Evolutionary conservation across 2,329 filamentous ascomycete species (phyloP), one percentile per base, ranked within the genome.

Genomic region (Neofusicoccum parvum): DNA sequence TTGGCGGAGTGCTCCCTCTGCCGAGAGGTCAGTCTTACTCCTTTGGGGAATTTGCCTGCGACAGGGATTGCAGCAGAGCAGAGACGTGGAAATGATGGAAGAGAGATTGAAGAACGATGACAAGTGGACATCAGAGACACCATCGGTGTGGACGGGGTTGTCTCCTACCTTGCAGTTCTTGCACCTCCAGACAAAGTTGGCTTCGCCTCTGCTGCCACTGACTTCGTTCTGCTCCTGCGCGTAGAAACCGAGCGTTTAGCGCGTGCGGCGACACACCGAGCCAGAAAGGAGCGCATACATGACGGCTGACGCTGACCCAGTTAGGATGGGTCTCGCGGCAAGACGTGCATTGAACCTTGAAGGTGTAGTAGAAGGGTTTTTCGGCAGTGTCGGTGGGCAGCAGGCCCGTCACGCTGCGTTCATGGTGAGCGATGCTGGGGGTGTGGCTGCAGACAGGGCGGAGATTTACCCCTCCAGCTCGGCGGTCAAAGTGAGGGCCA

Each of bases 151-250:
- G 11, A 7, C 10, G 23, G 9, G 17, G 72, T 68, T 62, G 12
- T 9, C 5, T 32, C 37, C 5, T 27, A 95, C 93, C 87, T 95
- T 96, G 88, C 95, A 99, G 76, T 95, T 94, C 80, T 96, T 97
- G 86, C 95, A 99, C 78, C 89, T 94, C 94, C 95, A 99, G n/a
- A 99, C 95, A 79, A 99, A 99, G 79, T 98, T 98, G 67, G 95
- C 95, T 79, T 98, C 94, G 69, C 95, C 95, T 73, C 92, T 87
- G 78, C 94, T 97, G 41, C 94, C 94, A 69, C 92, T 95, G 78
- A 97, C 88, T 69, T 97, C 93, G 75, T 96, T 94, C 73, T 84
- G 86, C 76, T 98, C 94, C 92, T 97, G 68, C 37, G 14, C 10
- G 15, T 9, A 23, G 20, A 11, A 27, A 11, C 17, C 6, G 36